These are phyloP conservation scores for Cladosporium sp. DNA, from an alignment of 2,329 filamentous ascomycete species.

Conservation along the genomic window DNA sequence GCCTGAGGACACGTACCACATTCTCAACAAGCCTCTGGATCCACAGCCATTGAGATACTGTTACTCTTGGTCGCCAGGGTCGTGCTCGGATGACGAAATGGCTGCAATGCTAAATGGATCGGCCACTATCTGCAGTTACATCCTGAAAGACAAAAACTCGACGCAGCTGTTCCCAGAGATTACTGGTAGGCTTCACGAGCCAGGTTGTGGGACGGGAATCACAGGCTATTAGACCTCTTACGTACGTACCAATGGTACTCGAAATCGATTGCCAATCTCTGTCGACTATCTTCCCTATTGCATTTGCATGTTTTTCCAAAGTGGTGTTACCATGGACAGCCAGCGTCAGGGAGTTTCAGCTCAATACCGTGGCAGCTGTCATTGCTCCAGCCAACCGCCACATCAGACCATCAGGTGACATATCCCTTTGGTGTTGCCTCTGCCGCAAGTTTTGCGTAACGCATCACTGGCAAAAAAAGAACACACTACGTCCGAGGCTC, in stretches of 20 bases:
- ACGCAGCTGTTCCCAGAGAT: constrained; percentile 24
- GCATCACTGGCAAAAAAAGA: not conserved
- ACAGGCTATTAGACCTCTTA: not conserved
- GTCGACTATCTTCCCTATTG: not conserved
- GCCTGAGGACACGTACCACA: constrained; percentile 12
- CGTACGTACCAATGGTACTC: not conserved
- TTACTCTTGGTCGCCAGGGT: constrained; percentile 21
- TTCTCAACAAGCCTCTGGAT: constrained; percentile 19
- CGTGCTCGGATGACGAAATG: constrained; percentile 25
- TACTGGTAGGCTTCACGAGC: not conserved
- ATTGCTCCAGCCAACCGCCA: not conserved
- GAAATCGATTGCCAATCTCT: not conserved
- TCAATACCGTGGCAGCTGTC: not conserved
- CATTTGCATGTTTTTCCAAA: not conserved
- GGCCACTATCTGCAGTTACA: constrained; percentile 22
- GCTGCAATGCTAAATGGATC: constrained; percentile 21
- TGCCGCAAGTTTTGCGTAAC: not conserved
- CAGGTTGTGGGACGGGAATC: not conserved
- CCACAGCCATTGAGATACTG: constrained; percentile 22
- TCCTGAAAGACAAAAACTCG: constrained; percentile 25
- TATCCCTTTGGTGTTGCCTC: not conserved
- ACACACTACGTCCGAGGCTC: not conserved
- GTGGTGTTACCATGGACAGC: not conserved
- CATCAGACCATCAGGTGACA: not conserved
- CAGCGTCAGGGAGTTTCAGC: not conserved